Evolutionary conservation across 228 moss, liverwort and hornwort species (phyloP).

Genomic region (Sphagnum magellanicum): DNA sequence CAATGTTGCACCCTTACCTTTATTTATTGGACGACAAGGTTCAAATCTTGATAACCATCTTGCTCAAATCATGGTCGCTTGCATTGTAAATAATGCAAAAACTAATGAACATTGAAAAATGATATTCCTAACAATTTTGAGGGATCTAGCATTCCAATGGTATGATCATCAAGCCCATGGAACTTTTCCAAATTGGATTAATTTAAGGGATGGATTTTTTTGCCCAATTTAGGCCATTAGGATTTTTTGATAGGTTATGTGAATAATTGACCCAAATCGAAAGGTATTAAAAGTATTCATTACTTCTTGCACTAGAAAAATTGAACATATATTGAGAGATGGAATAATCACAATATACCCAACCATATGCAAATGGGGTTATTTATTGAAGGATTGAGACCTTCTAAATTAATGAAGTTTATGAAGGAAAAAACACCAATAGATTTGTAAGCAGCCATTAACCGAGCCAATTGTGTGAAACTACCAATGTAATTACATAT

Average conservation of each 20-base stretch:
- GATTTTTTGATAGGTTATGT: background rate
- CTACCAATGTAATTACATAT: background rate
- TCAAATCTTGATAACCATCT: background rate
- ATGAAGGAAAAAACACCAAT: background rate
- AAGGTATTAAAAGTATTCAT: background rate
- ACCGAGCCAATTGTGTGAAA: background rate
- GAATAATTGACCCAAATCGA: background rate
- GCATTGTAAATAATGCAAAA: background rate
- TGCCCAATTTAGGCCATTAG: too few relatives aligned
- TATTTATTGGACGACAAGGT: background rate
- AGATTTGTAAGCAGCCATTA: background rate
- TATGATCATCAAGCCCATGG: background rate
- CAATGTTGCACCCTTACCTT: background rate
- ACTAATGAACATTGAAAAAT: background rate
- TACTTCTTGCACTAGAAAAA: background rate
- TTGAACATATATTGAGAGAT: background rate
- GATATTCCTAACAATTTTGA: background rate
- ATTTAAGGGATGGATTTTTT: too few relatives aligned
- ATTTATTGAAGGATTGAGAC: background rate
- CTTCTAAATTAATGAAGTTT: background rate
- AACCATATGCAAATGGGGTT: background rate
- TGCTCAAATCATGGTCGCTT: background rate
- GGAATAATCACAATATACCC: background rate
- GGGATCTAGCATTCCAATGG: background rate
- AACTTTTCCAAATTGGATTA: background rate